Conservation (phyloP, 2,329 filamentous ascomycete genomes). For the Colletotrichum gigasporum region DNA sequence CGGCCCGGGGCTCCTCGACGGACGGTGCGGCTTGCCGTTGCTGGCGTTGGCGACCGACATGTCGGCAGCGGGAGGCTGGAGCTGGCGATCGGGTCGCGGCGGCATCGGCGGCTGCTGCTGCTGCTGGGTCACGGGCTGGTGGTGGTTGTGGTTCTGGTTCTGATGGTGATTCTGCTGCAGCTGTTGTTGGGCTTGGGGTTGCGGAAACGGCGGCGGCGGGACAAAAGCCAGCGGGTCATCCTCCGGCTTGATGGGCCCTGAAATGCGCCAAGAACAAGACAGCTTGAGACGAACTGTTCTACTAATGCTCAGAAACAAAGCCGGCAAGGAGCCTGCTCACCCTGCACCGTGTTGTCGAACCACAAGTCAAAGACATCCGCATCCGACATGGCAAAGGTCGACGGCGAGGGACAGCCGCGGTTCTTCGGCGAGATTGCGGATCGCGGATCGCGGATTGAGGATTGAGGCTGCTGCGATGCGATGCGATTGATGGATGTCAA, state of each 20-base stretch:
- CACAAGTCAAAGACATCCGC: slow-evolving; percentile 14
- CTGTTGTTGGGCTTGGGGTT: not conserved
- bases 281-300: not conserved
- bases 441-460: too few relatives aligned
- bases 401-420: not conserved
- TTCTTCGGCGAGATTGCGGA: too few relatives aligned
- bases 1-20: slow-evolving; percentile 32
- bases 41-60: slow-evolving; percentile 21
- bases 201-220: not conserved
- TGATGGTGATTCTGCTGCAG: not conserved
- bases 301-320: slow-evolving; percentile 4
- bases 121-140: not conserved
- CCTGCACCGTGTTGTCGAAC: slow-evolving; percentile 16
- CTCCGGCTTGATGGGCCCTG: slow-evolving; percentile 3
- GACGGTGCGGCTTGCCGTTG: slow-evolving; percentile 12
- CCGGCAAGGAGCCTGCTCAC: slow-evolving; percentile 22
- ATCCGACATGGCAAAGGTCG: not conserved
- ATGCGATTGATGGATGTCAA: too few relatives aligned
- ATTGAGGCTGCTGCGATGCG: too few relatives aligned
- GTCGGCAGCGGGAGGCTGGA: slow-evolving; percentile 1
- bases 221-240: not conserved
- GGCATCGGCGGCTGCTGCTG: not conserved
- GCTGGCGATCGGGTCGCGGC: not conserved
- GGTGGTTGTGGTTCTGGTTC: not conserved
- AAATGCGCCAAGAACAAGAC: not conserved